phyloP scores from a whole-genome alignment of 495 filamentous ascomycete species.

The Chaetomium cochliodes region DNA sequence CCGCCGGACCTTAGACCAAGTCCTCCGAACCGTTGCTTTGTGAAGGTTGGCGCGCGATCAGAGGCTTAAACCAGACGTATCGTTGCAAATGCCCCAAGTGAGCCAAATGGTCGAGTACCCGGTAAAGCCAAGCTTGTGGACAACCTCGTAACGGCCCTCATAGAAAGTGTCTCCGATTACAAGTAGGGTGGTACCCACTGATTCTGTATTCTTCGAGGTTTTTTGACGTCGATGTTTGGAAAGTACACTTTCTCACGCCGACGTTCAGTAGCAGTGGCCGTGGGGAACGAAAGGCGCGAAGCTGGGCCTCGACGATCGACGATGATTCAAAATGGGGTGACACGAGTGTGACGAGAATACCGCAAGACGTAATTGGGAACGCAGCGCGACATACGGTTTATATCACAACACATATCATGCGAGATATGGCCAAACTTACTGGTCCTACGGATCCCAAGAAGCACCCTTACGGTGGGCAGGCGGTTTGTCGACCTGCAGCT shows the following conservation, averaged over 20 bases:
- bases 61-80: slow-evolving; percentile 5
- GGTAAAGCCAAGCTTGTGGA: slow-evolving; percentile 8
- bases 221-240: slow-evolving; percentile 2
- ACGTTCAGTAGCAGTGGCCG: not conserved
- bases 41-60: not conserved
- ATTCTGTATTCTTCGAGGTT: not conserved
- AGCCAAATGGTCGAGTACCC: slow-evolving; percentile 7
- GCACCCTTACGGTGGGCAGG: no score
- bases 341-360: not conserved
- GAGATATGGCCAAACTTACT: no score
- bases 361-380: not conserved
- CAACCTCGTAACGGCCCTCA: slow-evolving; percentile 1
- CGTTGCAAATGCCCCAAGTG: not conserved
- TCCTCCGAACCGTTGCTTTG: not conserved
- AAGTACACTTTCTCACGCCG: not conserved
- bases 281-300: not conserved
- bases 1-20: not conserved
- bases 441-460: no score
- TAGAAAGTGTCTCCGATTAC: slow-evolving; percentile 2
- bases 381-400: no score
- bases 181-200: slow-evolving; percentile 3
- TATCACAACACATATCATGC: no score
- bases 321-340: not conserved
- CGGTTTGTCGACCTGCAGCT: no score
- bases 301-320: no score